These are phyloP conservation scores for Nicotiana knightiana DNA, from an alignment of 257 asterid genomes.

Conservation along the genomic window DNA sequence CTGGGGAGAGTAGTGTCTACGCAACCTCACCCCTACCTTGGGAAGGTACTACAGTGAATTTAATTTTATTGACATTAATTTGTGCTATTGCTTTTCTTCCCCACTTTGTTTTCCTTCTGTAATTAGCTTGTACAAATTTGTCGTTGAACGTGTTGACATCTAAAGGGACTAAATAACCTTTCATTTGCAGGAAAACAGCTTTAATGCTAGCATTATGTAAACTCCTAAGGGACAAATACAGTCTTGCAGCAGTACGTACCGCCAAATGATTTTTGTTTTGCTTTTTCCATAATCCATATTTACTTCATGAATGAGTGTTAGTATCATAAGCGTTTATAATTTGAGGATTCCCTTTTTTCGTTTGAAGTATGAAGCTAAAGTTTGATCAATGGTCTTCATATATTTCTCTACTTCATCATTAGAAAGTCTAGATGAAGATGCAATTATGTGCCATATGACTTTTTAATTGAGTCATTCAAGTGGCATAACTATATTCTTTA, in stretches of 20 bases:
- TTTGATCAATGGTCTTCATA: background rate
- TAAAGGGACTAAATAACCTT: background rate
- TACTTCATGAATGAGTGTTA: background rate
- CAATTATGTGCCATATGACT: background rate
- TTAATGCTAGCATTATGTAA: conserved; percentile 83
- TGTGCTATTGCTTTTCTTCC: background rate
- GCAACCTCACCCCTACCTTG: no score
- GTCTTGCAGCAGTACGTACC: conserved; percentile 86
- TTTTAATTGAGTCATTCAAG: background rate
- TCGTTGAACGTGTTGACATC: background rate
- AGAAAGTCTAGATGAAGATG: background rate
- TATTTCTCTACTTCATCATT: background rate
- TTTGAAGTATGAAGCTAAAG: background rate
- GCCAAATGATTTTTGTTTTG: background rate
- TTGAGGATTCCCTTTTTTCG: background rate
- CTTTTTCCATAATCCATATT: background rate
- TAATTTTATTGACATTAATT: background rate
- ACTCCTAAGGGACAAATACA: conserved; percentile 70
- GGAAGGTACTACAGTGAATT: background rate
- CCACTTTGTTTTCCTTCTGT: background rate
- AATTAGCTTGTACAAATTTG: background rate
- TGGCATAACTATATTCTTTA: background rate
- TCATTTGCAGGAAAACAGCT: conserved; percentile 75
- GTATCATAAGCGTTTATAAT: background rate
- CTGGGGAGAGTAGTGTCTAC: no score